Conservation (phyloP, 352 stramenopile genomes). For the Phytophthora hybrid region DNA sequence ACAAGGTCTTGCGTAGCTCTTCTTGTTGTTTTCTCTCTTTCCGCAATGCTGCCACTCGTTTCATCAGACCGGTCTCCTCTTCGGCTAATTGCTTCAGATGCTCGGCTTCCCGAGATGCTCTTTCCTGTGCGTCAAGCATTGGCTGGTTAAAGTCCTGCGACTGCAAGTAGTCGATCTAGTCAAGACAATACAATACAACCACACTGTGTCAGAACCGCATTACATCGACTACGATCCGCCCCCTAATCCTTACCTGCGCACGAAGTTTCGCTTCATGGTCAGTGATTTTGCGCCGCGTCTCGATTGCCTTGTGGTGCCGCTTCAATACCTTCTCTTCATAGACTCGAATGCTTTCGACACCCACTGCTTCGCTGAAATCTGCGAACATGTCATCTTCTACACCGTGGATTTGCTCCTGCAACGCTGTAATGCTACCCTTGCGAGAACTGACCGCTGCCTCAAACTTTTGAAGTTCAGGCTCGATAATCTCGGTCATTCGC, state of each 20-base stretch:
- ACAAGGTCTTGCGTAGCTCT: constrained; percentile 36
- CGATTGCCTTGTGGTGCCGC: constrained; percentile 71
- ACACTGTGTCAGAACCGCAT: constrained; percentile 16
- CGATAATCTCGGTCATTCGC: constrained; percentile 57
- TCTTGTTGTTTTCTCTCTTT: constrained; percentile 84
- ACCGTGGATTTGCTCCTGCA: constrained; percentile 73
- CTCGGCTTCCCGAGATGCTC: constrained; percentile 52
- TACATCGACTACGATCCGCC: neutral
- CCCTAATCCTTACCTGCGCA: constrained; percentile 62
- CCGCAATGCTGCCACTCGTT: constrained; percentile 60
- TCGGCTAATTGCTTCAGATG: constrained; percentile 63
- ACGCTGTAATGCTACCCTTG: constrained; percentile 44
- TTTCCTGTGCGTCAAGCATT: constrained; percentile 58
- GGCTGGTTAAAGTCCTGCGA: constrained; percentile 71
- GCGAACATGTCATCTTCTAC: constrained; percentile 90
- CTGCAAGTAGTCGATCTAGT: constrained; percentile 69
- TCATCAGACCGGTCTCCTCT: constrained; percentile 59
- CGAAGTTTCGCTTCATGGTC: constrained; percentile 87
- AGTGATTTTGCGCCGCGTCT: constrained; percentile 76
- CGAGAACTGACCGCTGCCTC: constrained; percentile 60
- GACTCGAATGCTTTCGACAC: constrained; percentile 83
- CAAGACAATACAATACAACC: neutral
- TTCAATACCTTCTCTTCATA: constrained; percentile 96
- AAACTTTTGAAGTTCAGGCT: constrained; percentile 74
- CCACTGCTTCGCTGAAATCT: constrained; percentile 80